A percentile compares a stretch with the other conserved stretches of the same genome.
Conservation (phyloP, 305 asterid species). For the Fraxinus paxiana region DNA sequence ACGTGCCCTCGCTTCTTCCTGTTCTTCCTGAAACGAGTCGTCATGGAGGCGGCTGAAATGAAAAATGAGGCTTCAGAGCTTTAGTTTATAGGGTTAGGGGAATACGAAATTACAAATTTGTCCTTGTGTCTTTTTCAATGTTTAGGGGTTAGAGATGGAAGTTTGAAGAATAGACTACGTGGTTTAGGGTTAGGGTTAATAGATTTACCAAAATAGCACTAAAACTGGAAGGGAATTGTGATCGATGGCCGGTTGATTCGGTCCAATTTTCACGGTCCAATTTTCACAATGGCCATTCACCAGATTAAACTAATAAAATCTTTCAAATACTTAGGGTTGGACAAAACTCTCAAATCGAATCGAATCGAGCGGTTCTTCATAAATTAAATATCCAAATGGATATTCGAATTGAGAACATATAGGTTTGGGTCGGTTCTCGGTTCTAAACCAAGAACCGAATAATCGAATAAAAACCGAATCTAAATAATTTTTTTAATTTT, state of each 20-base stretch:
- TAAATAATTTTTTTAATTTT: too few relatives aligned
- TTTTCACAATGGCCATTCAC: not conserved
- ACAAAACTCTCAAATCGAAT: too few relatives aligned
- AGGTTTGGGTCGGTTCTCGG: too few relatives aligned
- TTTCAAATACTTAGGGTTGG: too few relatives aligned
- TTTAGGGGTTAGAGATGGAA: not conserved
- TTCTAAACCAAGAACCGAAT: too few relatives aligned
- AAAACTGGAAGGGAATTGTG: not conserved
- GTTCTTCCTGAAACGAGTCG: slow-evolving; percentile 28
- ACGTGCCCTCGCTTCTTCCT: slow-evolving; percentile 35
- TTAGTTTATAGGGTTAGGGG: not conserved
- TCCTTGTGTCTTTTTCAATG: not conserved
- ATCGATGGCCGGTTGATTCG: not conserved
- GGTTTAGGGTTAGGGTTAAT: not conserved
- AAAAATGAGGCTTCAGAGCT: not conserved
- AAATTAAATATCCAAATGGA: too few relatives aligned
- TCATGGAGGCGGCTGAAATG: slow-evolving; percentile 17
- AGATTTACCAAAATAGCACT: not conserved
- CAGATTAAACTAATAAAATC: not conserved
- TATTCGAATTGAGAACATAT: too few relatives aligned
- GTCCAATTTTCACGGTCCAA: not conserved
- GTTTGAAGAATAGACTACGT: not conserved
- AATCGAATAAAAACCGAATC: too few relatives aligned
- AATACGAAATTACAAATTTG: not conserved
- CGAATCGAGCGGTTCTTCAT: too few relatives aligned